phyloP scores from a whole-genome alignment of 1,284 basidiomycete species.

The Takashimella koratensis region DNA sequence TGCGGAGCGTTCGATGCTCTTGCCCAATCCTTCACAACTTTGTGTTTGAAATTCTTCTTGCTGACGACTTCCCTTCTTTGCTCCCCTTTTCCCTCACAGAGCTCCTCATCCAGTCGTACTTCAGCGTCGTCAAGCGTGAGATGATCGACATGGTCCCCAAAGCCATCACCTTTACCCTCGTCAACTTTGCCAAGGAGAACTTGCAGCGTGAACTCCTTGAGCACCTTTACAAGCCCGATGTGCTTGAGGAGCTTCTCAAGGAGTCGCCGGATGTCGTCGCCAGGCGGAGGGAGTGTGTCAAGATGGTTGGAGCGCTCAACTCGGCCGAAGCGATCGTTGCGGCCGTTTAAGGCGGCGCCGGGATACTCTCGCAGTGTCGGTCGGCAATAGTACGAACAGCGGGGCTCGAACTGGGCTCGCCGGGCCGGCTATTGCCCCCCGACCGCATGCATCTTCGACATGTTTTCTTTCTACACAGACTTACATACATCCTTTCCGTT shows the following conservation, averaged over 20 bases:
- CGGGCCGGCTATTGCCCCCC: no score
- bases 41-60: no score
- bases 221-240: conserved; percentile 63
- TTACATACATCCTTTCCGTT: no score
- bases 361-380: no score
- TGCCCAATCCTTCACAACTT: background rate
- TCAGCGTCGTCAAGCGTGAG: conserved; percentile 96
- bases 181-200: conserved; percentile 87
- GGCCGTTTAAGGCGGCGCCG: conserved; percentile 34
- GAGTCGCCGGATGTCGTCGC: conserved; percentile 61
- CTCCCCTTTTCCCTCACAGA: conserved; percentile 52
- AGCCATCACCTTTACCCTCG: conserved; percentile 90
- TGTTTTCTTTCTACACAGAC: no score
- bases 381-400: no score
- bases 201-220: conserved; percentile 43
- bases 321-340: conserved; percentile 74
- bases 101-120: conserved; percentile 87
- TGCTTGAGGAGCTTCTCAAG: conserved; percentile 85
- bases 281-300: conserved; percentile 53
- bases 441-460: no score
- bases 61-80: no score
- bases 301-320: conserved; percentile 83
- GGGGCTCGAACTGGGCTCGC: no score
- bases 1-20: background rate
- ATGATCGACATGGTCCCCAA: conserved; percentile 99